Evolutionary conservation across 1,284 basidiomycete genomes (phyloP).

Genomic region (Boletellus deceptivus): DNA sequence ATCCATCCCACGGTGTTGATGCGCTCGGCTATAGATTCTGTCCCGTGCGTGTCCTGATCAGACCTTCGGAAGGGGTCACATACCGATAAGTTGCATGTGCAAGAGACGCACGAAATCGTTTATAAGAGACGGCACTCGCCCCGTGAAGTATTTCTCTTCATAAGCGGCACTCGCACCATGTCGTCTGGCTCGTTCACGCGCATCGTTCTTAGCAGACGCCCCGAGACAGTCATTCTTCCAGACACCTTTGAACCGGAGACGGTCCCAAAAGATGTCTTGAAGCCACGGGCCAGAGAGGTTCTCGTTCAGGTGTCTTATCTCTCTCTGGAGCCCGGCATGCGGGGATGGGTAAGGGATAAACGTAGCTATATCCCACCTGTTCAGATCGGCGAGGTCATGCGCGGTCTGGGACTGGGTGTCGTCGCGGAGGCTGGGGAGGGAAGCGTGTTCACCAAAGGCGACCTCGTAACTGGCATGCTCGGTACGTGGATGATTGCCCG

Average conservation of each 20-base stretch:
- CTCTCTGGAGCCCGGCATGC: slow-evolving; percentile 84
- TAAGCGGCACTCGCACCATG: slow-evolving; percentile 11
- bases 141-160: background rate
- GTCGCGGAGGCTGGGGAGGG: slow-evolving; percentile 60
- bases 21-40: too few species aligned
- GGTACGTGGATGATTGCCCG: slow-evolving; percentile 43
- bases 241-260: slow-evolving; percentile 70
- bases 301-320: slow-evolving; percentile 75
- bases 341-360: slow-evolving; percentile 73
- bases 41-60: too few species aligned
- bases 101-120: background rate
- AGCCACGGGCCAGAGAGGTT: slow-evolving; percentile 56
- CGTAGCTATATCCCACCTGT: slow-evolving; percentile 73
- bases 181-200: slow-evolving; percentile 49
- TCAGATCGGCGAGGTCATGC: slow-evolving; percentile 82
- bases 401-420: slow-evolving; percentile 67
- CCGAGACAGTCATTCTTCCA: slow-evolving; percentile 60
- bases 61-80: too few species aligned
- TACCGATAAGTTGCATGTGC: background rate
- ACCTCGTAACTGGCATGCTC: slow-evolving; percentile 57
- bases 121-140: background rate
- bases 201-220: slow-evolving; percentile 74
- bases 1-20: too few species aligned
- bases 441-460: slow-evolving; percentile 59
- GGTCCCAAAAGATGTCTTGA: slow-evolving; percentile 49